Conservation (phyloP, 148 eudicot genomes). For the Silene latifolia region DNA sequence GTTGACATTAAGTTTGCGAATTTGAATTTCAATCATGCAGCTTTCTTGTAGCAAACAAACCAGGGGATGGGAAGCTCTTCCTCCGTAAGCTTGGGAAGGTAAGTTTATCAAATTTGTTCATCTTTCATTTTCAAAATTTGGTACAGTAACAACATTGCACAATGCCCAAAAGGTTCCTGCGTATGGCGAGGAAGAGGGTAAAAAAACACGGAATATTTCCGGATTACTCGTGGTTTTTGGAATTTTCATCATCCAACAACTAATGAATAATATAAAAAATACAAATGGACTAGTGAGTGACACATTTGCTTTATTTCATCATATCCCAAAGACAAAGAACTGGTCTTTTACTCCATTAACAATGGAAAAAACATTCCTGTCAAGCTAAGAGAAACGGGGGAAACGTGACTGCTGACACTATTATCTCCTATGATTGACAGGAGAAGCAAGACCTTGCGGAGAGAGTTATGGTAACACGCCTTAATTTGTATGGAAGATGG, state of each 20-base stretch:
- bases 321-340: too few species aligned
- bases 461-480: constrained; percentile 90
- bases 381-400: neutral
- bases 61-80: constrained; percentile 71
- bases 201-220: neutral
- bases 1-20: neutral
- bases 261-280: too few species aligned
- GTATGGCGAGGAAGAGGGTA: too few species aligned
- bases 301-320: too few species aligned
- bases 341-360: too few species aligned
- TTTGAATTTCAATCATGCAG: constrained; percentile 35
- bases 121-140: neutral
- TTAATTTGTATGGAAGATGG: constrained; percentile 92
- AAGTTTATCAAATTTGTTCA: neutral
- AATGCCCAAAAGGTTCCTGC: too few species aligned
- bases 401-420: neutral
- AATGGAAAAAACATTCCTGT: neutral
- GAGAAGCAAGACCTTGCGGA: constrained; percentile 90
- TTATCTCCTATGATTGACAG: constrained; percentile 29
- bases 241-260: too few species aligned
- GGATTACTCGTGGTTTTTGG: neutral
- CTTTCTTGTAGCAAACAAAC: constrained; percentile 63
- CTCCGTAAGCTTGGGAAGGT: constrained; percentile 80
- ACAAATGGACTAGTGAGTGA: too few species aligned
- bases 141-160: too few species aligned